Percentiles rank a stretch among this genome's conserved stretches.
Evolutionary conservation across 2,329 filamentous ascomycete genomes (phyloP).

Genomic region (Aspergillus fructus): DNA sequence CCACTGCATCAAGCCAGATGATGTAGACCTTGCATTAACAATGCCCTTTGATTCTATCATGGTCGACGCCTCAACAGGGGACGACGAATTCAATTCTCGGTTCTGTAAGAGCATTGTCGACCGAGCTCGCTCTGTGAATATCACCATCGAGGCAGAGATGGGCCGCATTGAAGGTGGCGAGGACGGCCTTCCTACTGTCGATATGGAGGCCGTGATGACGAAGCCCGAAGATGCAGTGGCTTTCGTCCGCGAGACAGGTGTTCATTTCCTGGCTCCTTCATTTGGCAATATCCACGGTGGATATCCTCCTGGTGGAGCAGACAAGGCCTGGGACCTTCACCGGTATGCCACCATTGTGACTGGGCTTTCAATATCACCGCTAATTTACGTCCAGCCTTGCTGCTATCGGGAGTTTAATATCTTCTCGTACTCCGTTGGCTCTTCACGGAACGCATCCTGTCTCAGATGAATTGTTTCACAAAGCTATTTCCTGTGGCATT

Average conservation of each 20-base stretch:
- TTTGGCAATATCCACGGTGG: conserved; percentile 20
- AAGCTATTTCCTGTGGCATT: conserved; percentile 18
- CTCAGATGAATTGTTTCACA: conserved; percentile 19
- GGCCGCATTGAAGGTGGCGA: conserved; percentile 68
- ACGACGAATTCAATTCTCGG: conserved; percentile 63
- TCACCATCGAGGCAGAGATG: conserved; percentile 67
- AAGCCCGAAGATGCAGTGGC: conserved; percentile 65
- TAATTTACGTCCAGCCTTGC: conserved; percentile 3
- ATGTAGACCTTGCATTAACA: conserved; percentile 54
- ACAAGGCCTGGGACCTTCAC: conserved; percentile 13
- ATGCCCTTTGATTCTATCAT: conserved; percentile 66
- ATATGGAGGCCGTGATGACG: conserved; percentile 60
- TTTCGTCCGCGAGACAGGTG: conserved; percentile 62
- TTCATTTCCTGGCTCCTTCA: conserved; percentile 67
- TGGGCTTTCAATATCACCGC: not conserved
- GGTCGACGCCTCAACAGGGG: conserved; percentile 70
- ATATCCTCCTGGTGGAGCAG: conserved; percentile 25
- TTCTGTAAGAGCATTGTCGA: conserved; percentile 58
- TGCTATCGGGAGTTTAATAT: conserved; percentile 8
- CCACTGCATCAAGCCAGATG: conserved; percentile 59
- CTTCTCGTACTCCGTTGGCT: conserved; percentile 12
- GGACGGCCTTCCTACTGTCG: conserved; percentile 67
- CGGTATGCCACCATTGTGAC: conserved; percentile 1
- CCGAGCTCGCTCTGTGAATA: conserved; percentile 27
- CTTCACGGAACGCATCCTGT: conserved; percentile 26